A percentile compares a stretch with the other conserved stretches of the same genome.
These are phyloP conservation scores for Cardamine resedifolia DNA, from an alignment of 345 rosid genomes.

Conservation along the genomic window DNA sequence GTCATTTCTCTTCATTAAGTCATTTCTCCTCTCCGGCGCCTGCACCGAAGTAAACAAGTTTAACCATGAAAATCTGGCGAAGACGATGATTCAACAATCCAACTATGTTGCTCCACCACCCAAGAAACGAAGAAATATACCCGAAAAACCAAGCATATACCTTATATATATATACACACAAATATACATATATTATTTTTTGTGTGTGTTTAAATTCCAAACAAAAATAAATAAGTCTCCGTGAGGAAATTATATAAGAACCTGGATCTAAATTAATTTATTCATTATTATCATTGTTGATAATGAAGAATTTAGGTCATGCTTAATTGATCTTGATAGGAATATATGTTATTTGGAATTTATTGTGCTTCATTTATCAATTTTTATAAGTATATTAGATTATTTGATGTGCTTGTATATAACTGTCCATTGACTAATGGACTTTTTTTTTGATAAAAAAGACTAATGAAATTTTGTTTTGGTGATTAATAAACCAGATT, in stretches of 20 bases:
- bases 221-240: too few relatives aligned
- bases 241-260: background rate
- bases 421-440: background rate
- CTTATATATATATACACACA: constrained; percentile 10
- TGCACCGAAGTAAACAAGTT: constrained; percentile 18
- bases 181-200: too few relatives aligned
- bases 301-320: too few relatives aligned
- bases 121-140: constrained; percentile 72
- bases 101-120: constrained; percentile 53
- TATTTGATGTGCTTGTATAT: constrained; percentile 5
- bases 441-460: too few relatives aligned
- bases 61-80: constrained; percentile 18
- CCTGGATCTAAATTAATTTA: constrained; percentile 9
- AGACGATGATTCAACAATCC: constrained; percentile 32
- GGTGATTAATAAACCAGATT: constrained; percentile 43
- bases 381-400: background rate
- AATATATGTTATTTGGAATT: background rate
- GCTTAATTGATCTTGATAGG: background rate
- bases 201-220: background rate
- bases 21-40: constrained; percentile 27
- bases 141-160: constrained; percentile 69
- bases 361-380: background rate
- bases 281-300: too few relatives aligned
- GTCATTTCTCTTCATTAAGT: too few relatives aligned
- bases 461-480: too few relatives aligned